Evolutionary conservation across 192 early-diverging fungal species (phyloP), one percentile per base, ranked within the genome.

Genomic region (Radiomyces spectabilis): DNA sequence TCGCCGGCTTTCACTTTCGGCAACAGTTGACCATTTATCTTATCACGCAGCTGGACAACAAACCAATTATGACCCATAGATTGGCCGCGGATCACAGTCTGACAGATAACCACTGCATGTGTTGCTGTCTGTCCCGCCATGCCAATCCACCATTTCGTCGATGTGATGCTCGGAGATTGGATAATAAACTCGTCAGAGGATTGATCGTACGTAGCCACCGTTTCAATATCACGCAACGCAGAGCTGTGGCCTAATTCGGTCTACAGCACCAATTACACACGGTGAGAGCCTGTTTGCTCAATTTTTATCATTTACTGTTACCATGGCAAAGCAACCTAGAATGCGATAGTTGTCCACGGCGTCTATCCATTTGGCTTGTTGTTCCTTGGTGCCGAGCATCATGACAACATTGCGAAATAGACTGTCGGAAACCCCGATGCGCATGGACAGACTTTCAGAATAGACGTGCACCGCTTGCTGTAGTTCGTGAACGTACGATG

Each of bases 141-240:
- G 27, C 83, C 83, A 58, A 85, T 83, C 83, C 83, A 83, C 78
- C 80, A 83, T 55, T 85, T 85, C 2, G 77, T 81, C 26, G 80
- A 42, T 2, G 66, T 78, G 31, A 85, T 58, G 18, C 75, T 73
- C 16, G 83, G 81, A 32, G 81, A 78, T 30, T 82, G 54, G 41
- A 85, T 69, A 32, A 85, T 70, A 55, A 77, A 85, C 49, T 83
- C 75, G 49, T 82, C 75, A 9, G 61, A 64, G 4, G 55, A 64
- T 31, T 47, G 47, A 57, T 85, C 81, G 38, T 70, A 82, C 8
- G 83, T 83, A 16, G 83, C 81, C 4, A 76, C 78, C 0, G 83
- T 85, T 63, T 83, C 81, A 41, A 85, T 52, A 37, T 76, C 83
- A 50, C 81, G 73, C 22, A 85, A 60, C 42, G 69, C 72, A 9